Evolutionary conservation across 495 filamentous ascomycete species (phyloP).

Genomic region (Tuber indicum): DNA sequence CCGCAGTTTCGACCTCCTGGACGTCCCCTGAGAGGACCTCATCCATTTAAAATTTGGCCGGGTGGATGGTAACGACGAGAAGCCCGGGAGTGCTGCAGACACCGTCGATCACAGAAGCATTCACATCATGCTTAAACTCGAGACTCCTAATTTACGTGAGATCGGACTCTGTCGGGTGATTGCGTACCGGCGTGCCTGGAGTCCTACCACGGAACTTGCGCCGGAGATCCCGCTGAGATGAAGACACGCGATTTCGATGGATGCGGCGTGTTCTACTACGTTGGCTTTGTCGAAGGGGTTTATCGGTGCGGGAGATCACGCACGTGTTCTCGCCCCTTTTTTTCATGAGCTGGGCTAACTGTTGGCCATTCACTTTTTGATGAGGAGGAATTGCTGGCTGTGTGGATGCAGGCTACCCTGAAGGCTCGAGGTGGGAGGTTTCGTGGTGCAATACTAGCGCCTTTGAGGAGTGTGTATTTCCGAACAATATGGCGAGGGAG

Average conservation of each 20-base stretch:
- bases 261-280: conserved; percentile 62
- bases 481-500: conserved; percentile 51
- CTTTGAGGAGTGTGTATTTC: conserved; percentile 54
- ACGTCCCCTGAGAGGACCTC: conserved; percentile 49
- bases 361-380: conserved; percentile 59
- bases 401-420: conserved; percentile 56
- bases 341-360: conserved; percentile 54
- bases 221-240: conserved; percentile 55
- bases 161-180: conserved; percentile 59
- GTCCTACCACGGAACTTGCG: conserved; percentile 56
- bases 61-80: conserved; percentile 45
- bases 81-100: conserved; percentile 53
- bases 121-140: conserved; percentile 57
- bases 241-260: conserved; percentile 60
- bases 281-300: conserved; percentile 52
- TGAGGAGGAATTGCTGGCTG: conserved; percentile 54
- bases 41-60: conserved; percentile 52
- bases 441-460: conserved; percentile 54
- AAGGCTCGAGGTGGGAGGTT: conserved; percentile 58
- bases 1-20: too few relatives aligned
- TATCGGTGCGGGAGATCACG: conserved; percentile 50
- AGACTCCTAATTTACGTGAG: conserved; percentile 58
- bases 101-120: conserved; percentile 56
- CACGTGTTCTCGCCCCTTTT: conserved; percentile 54
- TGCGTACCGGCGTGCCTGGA: conserved; percentile 65